Base-by-base conservation (phyloP, 208 protist species). In the Trypanosoma avium region DNA sequence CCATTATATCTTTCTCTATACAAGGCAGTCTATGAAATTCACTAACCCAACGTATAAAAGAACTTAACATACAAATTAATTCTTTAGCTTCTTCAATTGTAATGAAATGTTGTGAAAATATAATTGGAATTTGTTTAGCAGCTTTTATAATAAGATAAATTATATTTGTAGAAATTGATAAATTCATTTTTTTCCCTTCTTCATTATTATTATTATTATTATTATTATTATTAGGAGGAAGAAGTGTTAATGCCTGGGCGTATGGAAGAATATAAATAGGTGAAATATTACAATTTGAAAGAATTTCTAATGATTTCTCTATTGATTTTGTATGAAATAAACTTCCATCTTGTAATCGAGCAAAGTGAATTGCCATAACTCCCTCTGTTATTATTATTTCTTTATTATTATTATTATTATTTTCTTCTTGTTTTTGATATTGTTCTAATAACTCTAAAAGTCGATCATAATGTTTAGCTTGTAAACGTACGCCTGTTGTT, bases 261-360 rank as follows among this genome's bases (percentile, higher is more conserved):
- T 70, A 80, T 24, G 75, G 52, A 3, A 80, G 32, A 9, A 48
- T 36, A 2, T 24, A 43, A 10, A 65, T 19, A 5, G 67, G 62
- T 15, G 46, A 52, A 10, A 61, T 4, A 3, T 12, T 24, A 6
- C 21, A 12, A 35, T 26, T 21, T 35, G 61, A 64, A 9, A 75
- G 61, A n/a, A 66, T 22, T 19, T n/a, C 46, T 10, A 77, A 42
- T 22, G 38, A 71, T 33, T 61, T 35, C 47, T 77, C 64, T 15
- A 72, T 30, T 9, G 33, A 7, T 7, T 61, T 12, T 22, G 29
- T 52, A 21, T 75, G 53, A 5, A 59, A 70, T 22, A 58, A 26
- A 0, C 54, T 56, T 19, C 67, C 81, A 32, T 73, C 71, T 22
- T 69, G 71, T 35, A 81, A 29, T 43, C 79, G 29, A 33, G 66